These are phyloP conservation scores for Aspergillus quadrilineatus DNA, from an alignment of 2,329 filamentous ascomycete genomes.

Conservation along the genomic window DNA sequence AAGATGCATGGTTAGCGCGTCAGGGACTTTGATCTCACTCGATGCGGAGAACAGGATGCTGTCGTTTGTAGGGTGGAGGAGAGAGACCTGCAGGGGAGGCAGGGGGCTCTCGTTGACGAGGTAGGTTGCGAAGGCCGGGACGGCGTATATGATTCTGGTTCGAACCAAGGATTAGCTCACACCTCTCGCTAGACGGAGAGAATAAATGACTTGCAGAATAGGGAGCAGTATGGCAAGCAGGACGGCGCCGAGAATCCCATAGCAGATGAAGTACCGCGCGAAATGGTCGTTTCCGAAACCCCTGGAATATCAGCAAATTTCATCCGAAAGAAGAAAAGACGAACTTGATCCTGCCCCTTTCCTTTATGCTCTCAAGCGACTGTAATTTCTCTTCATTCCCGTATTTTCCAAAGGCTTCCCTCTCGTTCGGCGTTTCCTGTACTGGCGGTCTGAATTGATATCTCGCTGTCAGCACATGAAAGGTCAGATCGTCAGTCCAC, in stretches of 20 bases:
- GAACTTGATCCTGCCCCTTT: background rate
- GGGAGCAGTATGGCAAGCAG: slow-evolving; percentile 8
- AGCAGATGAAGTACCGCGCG: slow-evolving; percentile 11
- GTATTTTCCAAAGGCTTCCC: background rate
- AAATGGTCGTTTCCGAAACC: slow-evolving; percentile 9
- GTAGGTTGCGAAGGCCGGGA: slow-evolving; percentile 10
- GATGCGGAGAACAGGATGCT: slow-evolving; percentile 12
- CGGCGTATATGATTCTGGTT: slow-evolving; percentile 3
- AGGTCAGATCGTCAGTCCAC: no score
- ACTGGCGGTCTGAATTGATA: no score
- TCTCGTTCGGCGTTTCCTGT: background rate
- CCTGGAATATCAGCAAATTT: background rate
- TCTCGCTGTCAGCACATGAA: no score
- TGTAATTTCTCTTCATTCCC: background rate
- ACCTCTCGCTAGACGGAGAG: background rate
- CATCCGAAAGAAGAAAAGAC: background rate
- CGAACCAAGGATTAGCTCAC: background rate
- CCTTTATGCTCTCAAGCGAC: background rate
- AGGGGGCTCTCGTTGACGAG: slow-evolving; percentile 8
- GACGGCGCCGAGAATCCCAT: background rate
- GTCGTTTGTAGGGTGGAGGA: slow-evolving; percentile 10
- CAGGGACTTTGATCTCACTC: slow-evolving; percentile 7
- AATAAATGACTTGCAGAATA: background rate
- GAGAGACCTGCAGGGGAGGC: slow-evolving; percentile 3
- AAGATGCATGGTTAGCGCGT: background rate